Evolutionary conservation across 2,329 filamentous ascomycete genomes (phyloP).

Genomic region (Alternaria solani): DNA sequence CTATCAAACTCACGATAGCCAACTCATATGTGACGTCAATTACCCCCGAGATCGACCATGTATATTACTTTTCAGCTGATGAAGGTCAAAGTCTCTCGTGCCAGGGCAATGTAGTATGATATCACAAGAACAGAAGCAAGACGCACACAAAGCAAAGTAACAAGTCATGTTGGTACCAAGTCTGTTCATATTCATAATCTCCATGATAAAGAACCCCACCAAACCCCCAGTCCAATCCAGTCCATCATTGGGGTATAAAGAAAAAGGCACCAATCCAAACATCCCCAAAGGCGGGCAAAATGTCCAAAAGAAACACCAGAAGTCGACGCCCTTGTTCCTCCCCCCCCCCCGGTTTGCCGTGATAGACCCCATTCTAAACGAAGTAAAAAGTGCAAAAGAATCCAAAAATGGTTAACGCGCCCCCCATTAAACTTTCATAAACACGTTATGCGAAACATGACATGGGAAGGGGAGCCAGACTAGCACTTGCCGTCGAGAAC

Average conservation of each 20-base stretch:
- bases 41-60: neutral
- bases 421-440: neutral
- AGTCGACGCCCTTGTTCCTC: neutral
- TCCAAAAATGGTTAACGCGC: neutral
- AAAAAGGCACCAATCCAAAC: slow-evolving; percentile 1
- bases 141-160: neutral
- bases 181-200: neutral
- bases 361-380: neutral
- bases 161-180: neutral
- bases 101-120: neutral
- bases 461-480: neutral
- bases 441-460: slow-evolving; percentile 7
- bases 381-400: neutral
- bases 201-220: slow-evolving; percentile 1
- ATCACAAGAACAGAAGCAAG: neutral
- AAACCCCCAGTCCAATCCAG: slow-evolving; percentile 7
- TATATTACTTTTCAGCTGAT: neutral
- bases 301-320: slow-evolving; percentile 7
- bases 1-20: neutral
- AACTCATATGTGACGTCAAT: neutral
- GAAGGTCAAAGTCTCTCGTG: neutral
- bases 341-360: neutral
- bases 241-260: slow-evolving; percentile 11
- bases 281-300: neutral
- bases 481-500: slow-evolving; percentile 47